A percentile compares a stretch with the other conserved stretches of the same genome.
Conservation (phyloP, 257 asterid species). For the Capsicum rhomboideum region DNA sequence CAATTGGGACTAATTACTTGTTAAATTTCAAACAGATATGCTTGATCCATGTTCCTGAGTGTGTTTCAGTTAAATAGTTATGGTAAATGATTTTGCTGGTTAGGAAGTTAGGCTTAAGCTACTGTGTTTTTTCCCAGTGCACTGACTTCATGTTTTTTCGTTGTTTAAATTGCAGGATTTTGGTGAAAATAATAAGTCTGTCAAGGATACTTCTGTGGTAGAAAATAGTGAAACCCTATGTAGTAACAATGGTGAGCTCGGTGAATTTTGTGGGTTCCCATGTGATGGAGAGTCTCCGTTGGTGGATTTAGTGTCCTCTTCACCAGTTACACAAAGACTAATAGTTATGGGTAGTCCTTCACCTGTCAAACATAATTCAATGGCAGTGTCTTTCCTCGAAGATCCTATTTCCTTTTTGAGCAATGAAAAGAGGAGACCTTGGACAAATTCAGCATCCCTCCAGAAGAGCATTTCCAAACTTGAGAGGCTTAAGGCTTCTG, state of each 20-base stretch:
- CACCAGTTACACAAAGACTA: slow-evolving; percentile 34
- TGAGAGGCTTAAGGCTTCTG: slow-evolving; percentile 53
- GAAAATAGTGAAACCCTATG: slow-evolving; percentile 1
- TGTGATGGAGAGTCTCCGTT: slow-evolving; percentile 25
- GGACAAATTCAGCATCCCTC: slow-evolving; percentile 42
- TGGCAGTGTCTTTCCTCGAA: slow-evolving; percentile 36
- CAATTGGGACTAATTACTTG: background rate
- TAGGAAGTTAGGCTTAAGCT: background rate
- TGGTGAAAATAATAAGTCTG: slow-evolving; percentile 4
- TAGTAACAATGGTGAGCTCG: slow-evolving; percentile 10
- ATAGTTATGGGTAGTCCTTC: slow-evolving; percentile 19
- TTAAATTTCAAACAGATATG: background rate
- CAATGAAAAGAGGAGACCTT: slow-evolving; percentile 25
- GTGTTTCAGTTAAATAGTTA: background rate
- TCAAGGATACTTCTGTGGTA: background rate
- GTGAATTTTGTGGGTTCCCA: slow-evolving; percentile 21
- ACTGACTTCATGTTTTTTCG: background rate
- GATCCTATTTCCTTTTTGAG: slow-evolving; percentile 26
- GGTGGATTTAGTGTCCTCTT: slow-evolving; percentile 28
- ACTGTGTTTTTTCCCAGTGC: background rate
- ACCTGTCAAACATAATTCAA: slow-evolving; percentile 33
- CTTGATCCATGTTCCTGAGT: background rate
- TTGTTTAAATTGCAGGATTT: slow-evolving; percentile 8
- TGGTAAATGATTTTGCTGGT: background rate
- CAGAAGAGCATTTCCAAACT: slow-evolving; percentile 78